Percentiles rank a stretch among this genome's conserved stretches.
These are phyloP conservation scores for Kurtzmaniella quercitrusa DNA, from an alignment of 1,139 yeast species.

Conservation along the genomic window DNA sequence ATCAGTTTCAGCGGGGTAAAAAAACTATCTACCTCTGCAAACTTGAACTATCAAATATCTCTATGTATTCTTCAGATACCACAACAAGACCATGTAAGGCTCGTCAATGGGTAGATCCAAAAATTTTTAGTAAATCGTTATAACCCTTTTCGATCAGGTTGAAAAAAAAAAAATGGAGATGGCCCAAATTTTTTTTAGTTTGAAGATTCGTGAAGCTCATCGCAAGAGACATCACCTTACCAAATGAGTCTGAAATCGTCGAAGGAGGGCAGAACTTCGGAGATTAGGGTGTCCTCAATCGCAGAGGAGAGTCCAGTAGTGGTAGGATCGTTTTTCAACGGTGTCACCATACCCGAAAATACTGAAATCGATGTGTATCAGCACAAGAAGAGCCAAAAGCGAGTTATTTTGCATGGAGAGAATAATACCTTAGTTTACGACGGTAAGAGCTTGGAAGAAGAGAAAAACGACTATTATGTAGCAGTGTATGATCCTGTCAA, in stretches of 20 bases:
- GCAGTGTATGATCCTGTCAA: constrained; percentile 67
- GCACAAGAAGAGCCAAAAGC: constrained; percentile 41
- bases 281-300: constrained; percentile 26
- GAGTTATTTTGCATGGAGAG: constrained; percentile 71
- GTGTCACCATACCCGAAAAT: constrained; percentile 56
- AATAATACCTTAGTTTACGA: constrained; percentile 67
- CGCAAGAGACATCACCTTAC: neutral
- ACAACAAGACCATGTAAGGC: too few relatives aligned
- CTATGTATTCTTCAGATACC: too few relatives aligned
- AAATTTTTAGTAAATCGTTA: too few relatives aligned
- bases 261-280: constrained; percentile 23
- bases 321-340: constrained; percentile 68
- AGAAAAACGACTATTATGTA: constrained; percentile 47
- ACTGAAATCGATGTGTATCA: constrained; percentile 63
- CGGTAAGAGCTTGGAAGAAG: constrained; percentile 46
- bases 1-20: neutral
- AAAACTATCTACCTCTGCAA: too few relatives aligned
- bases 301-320: constrained; percentile 34
- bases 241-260: constrained; percentile 4
- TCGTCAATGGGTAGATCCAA: too few relatives aligned
- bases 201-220: neutral
- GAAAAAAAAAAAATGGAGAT: neutral
- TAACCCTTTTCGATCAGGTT: too few relatives aligned
- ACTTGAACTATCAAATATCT: too few relatives aligned
- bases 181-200: neutral